Evolutionary conservation across 352 stramenopile genomes (phyloP).

Genomic region (Pythium utonaiense): DNA sequence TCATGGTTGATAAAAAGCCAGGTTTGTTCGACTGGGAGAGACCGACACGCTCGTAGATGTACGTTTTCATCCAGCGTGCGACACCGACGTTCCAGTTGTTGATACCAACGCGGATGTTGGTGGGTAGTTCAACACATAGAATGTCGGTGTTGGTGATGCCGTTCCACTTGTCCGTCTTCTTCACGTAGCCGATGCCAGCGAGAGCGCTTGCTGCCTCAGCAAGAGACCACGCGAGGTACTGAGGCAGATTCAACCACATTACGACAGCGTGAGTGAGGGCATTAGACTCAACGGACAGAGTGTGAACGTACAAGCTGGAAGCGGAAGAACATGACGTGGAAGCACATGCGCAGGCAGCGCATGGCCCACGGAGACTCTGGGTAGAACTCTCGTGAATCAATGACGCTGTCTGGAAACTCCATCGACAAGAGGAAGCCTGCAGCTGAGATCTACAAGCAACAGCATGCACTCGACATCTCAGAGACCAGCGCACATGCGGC

Average conservation of each 20-base stretch:
- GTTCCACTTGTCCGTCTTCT: slow-evolving; percentile 77
- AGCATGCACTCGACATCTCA: too few species aligned
- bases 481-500: too few species aligned
- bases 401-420: slow-evolving; percentile 67
- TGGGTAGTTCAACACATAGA: slow-evolving; percentile 76
- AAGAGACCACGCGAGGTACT: slow-evolving; percentile 87
- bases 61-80: slow-evolving; percentile 84
- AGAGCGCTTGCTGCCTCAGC: slow-evolving; percentile 68
- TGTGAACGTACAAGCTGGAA: slow-evolving; percentile 87
- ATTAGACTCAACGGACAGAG: too few species aligned
- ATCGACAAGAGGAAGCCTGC: slow-evolving; percentile 70
- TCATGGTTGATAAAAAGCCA: slow-evolving; percentile 70
- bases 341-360: slow-evolving; percentile 69
- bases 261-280: slow-evolving; percentile 7
- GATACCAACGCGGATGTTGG: slow-evolving; percentile 79
- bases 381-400: slow-evolving; percentile 75
- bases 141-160: slow-evolving; percentile 88
- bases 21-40: slow-evolving; percentile 81
- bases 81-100: slow-evolving; percentile 90
- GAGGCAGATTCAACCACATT: slow-evolving; percentile 35
- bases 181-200: slow-evolving; percentile 77
- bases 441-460: slow-evolving; percentile 43
- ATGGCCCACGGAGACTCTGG: slow-evolving; percentile 49
- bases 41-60: slow-evolving; percentile 84
- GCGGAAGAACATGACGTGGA: slow-evolving; percentile 74